Evolutionary conservation across 2,329 filamentous ascomycete genomes (phyloP).

Genomic region (Aspergillus sp.): DNA sequence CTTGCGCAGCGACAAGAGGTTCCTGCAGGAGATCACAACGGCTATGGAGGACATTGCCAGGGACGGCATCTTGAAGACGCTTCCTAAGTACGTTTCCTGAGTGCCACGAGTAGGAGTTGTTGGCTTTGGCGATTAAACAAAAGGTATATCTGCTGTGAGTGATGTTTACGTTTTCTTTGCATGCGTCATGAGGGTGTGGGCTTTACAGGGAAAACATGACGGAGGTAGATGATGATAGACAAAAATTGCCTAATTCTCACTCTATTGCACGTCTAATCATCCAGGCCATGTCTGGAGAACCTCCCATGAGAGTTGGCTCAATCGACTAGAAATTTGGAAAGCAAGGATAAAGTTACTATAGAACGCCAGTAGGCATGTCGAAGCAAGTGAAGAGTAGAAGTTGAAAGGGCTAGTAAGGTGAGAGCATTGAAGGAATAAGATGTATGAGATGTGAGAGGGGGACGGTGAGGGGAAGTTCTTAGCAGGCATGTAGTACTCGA

Average conservation of each 20-base stretch:
- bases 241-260: background rate
- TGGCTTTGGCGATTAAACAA: constrained; percentile 4
- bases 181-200: constrained; percentile 7
- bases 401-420: no score
- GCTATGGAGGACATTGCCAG: constrained; percentile 43
- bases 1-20: constrained; percentile 43
- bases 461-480: no score
- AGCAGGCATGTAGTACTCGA: no score
- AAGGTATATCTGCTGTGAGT: constrained; percentile 7
- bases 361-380: no score
- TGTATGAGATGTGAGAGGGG: no score
- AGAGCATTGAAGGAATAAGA: no score
- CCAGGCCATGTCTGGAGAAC: background rate
- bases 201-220: constrained; percentile 5
- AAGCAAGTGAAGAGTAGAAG: no score
- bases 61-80: constrained; percentile 45
- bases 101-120: constrained; percentile 1
- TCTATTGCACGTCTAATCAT: background rate
- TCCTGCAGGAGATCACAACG: constrained; percentile 42
- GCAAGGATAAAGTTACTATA: no score
- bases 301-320: no score
- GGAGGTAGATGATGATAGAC: constrained; percentile 15
- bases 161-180: constrained; percentile 9
- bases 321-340: no score
- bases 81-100: constrained; percentile 45